Conservation (phyloP, 2,329 filamentous ascomycete genomes). For the Aspergillus sp. region DNA sequence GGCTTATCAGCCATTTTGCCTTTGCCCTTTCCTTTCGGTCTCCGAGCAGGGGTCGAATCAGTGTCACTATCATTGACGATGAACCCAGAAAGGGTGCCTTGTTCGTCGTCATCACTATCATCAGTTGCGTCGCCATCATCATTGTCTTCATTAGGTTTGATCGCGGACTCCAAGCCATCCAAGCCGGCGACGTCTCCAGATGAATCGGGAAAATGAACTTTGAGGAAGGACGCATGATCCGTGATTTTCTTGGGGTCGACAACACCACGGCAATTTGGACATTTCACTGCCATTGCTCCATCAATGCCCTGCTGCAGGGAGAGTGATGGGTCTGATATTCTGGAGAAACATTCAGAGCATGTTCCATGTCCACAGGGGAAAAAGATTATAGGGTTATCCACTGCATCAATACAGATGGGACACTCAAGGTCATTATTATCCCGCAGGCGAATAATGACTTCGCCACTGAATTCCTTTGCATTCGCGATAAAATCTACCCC, state of each 20-base stretch:
- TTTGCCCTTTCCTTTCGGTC: constrained; percentile 44
- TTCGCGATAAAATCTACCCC: constrained; percentile 60
- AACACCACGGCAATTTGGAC: constrained; percentile 71
- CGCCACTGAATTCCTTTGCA: constrained; percentile 58
- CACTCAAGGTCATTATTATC: constrained; percentile 68
- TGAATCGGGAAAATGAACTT: constrained; percentile 64
- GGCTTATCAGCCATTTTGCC: constrained; percentile 48
- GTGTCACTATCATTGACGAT: constrained; percentile 32
- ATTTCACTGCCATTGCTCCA: constrained; percentile 55
- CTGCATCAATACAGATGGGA: constrained; percentile 76
- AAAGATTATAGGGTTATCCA: constrained; percentile 73
- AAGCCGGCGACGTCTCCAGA: constrained; percentile 28
- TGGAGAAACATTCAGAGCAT: constrained; percentile 74
- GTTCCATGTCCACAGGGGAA: constrained; percentile 80
- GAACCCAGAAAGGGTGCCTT: constrained; percentile 19
- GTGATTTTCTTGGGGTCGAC: constrained; percentile 71
- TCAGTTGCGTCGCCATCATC: constrained; percentile 36
- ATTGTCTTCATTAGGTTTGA: constrained; percentile 25
- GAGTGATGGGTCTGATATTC: constrained; percentile 62
- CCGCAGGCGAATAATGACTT: constrained; percentile 68
- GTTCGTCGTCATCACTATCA: constrained; percentile 24
- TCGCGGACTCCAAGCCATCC: neutral
- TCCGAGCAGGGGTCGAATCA: constrained; percentile 50
- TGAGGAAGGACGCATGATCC: constrained; percentile 71
- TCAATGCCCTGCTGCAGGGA: constrained; percentile 63